These are phyloP conservation scores for Clarireedia sp. DNA, from an alignment of 2,329 filamentous ascomycete species.

Conservation along the genomic window DNA sequence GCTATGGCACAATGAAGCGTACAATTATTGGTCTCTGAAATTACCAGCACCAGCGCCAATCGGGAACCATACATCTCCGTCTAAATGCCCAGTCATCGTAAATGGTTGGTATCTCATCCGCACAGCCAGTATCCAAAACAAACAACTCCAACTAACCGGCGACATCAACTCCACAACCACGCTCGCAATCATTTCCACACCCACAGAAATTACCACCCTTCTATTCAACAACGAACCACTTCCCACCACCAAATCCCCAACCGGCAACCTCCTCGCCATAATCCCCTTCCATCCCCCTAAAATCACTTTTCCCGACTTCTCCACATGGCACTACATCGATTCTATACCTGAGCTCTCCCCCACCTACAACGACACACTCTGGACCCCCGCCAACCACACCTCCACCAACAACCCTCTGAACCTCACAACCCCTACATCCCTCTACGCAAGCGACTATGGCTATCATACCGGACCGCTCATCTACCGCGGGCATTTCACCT, in stretches of 20 bases:
- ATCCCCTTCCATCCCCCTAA: constrained; percentile 43
- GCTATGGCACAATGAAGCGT: constrained; percentile 53
- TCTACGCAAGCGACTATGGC: constrained; percentile 69
- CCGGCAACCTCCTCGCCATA: constrained; percentile 42
- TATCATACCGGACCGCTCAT: constrained; percentile 62
- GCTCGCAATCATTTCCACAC: constrained; percentile 60
- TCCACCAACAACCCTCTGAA: constrained; percentile 46
- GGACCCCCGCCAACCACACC: constrained; percentile 51
- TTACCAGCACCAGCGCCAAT: neutral
- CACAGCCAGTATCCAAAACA: constrained; percentile 46
- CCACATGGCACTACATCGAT: constrained; percentile 61
- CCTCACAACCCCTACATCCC: constrained; percentile 38
- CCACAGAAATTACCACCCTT: constrained; percentile 43
- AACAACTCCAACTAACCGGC: constrained; percentile 54
- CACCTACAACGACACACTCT: constrained; percentile 60
- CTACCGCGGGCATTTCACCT: constrained; percentile 59
- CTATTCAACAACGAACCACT: constrained; percentile 49
- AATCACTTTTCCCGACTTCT: constrained; percentile 49
- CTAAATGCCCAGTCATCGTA: constrained; percentile 42
- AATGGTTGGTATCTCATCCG: constrained; percentile 58
- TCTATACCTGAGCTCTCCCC: constrained; percentile 59
- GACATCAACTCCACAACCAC: constrained; percentile 64
- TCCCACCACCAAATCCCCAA: constrained; percentile 34
- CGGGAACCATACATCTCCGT: constrained; percentile 5
- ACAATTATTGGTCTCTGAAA: constrained; percentile 52